Base-by-base conservation (phyloP, 129 eudicot genomes). In the Cynara cardunculus region DNA sequence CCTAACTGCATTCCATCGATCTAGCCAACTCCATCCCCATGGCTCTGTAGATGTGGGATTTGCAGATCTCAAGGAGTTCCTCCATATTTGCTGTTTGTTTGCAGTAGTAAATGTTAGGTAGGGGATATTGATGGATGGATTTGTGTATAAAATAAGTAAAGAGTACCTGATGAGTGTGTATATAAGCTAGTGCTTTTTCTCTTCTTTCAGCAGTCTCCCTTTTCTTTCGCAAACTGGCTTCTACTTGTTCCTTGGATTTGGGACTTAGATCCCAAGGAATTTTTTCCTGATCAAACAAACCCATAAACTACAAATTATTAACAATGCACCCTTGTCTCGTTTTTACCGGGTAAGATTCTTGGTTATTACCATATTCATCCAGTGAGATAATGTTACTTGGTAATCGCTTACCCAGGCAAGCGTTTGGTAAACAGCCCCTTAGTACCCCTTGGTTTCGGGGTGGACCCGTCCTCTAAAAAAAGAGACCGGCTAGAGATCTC, bases 11-110 rank as follows among this genome's bases (percentile, higher is more conserved):
- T 91, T 86, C 94, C 98, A 91, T 25, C 90, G 81, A 73, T 91
- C 91, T 65, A 88, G 78, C 98, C 98, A 91, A 75, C 89, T 93
- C 98, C 98, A 91, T 30, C 90, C 97, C 94, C 97, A 93, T 75
- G 97, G 90, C 73, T 95, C 91, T 87, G 84, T 85, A 74, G 87
- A 84, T 18, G 92, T 87, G 18, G 80, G 88, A 56, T 83, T 87
- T 75, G 90, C 69, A 16, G 89, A 66, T 72, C 82, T 89, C 10
- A 86, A 72, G 16, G 90, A 67, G 84, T 87, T 91, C 90, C 89
- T 89, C 97, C 93, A 88, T 59, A 87, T 25, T 89, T 88, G 90
- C 97, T 96, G 93, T 68, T 74, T 39, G 28, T 78, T 46, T 8
- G 80, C 31, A 25, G 25, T 8, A 21, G 67, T 19, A 9, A 35